Percentiles rank a stretch among this genome's conserved stretches.
These are phyloP conservation scores for Boletus edulis DNA, from an alignment of 768 basidiomycete species.

Conservation along the genomic window DNA sequence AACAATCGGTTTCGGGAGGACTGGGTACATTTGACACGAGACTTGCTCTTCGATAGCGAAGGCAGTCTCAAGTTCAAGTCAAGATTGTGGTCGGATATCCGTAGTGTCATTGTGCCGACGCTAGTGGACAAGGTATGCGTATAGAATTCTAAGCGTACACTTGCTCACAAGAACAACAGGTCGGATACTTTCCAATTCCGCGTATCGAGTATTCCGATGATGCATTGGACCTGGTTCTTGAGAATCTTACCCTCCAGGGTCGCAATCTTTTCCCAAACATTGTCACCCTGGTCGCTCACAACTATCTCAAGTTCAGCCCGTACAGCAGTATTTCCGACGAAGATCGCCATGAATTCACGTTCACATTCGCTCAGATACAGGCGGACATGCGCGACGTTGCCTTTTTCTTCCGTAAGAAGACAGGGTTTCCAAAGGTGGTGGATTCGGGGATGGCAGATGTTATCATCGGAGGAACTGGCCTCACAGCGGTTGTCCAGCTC, in stretches of 20 bases:
- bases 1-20: slow-evolving; percentile 83
- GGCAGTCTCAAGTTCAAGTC: slow-evolving; percentile 88
- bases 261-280: slow-evolving; percentile 87
- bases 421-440: slow-evolving; percentile 71
- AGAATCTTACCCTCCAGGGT: slow-evolving; percentile 87
- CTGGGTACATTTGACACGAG: slow-evolving; percentile 75
- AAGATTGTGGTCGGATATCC: slow-evolving; percentile 84
- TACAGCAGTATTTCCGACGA: slow-evolving; percentile 58
- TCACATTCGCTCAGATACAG: slow-evolving; percentile 84
- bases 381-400: slow-evolving; percentile 92
- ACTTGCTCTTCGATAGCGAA: slow-evolving; percentile 74
- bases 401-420: slow-evolving; percentile 88
- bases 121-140: slow-evolving; percentile 66
- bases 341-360: slow-evolving; percentile 65
- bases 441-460: slow-evolving; percentile 89
- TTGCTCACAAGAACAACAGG: slow-evolving; percentile 32
- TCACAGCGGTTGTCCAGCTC: slow-evolving; percentile 67
- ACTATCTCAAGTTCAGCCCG: slow-evolving; percentile 82
- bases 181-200: slow-evolving; percentile 86
- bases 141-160: background rate
- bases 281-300: slow-evolving; percentile 71
- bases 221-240: slow-evolving; percentile 82
- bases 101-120: slow-evolving; percentile 76
- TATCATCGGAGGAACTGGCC: slow-evolving; percentile 77
- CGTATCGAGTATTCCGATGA: slow-evolving; percentile 93